Percentiles rank a stretch among this genome's conserved stretches.
These are phyloP conservation scores for Boletus holoroseus DNA, from an alignment of 1,284 basidiomycete species.

Conservation along the genomic window DNA sequence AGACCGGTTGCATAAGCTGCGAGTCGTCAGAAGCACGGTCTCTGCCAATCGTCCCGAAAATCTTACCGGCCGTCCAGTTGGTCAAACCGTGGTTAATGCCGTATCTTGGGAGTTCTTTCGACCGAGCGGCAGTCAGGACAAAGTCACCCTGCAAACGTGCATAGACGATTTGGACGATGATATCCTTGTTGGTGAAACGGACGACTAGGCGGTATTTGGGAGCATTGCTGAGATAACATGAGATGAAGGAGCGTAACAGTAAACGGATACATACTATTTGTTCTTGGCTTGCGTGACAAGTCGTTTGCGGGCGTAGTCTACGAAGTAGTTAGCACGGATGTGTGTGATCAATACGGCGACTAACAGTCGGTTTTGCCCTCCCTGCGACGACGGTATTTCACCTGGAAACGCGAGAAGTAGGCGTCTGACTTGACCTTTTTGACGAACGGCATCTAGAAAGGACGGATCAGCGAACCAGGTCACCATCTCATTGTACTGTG, in stretches of 20 bases:
- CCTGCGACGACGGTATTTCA: conserved; percentile 90
- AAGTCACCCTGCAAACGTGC: conserved; percentile 98
- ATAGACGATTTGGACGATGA: conserved; percentile 92
- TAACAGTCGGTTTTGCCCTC: conserved; percentile 98
- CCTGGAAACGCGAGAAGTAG: conserved; percentile 98
- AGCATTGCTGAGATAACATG: conserved; percentile 59
- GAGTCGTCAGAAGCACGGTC: conserved; percentile 1
- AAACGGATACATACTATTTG: conserved; percentile 74
- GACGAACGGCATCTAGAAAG: conserved; percentile 76
- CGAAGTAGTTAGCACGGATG: conserved; percentile 14
- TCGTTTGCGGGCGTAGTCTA: conserved; percentile 96
- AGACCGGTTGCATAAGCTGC: conserved; percentile 97
- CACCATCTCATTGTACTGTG: conserved; percentile 20
- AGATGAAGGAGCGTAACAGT: not conserved
- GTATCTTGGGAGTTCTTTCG: conserved; percentile 90
- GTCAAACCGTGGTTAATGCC: conserved; percentile 98
- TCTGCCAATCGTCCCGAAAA: not conserved
- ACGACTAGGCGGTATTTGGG: conserved; percentile 99
- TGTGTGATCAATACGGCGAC: conserved; percentile 26
- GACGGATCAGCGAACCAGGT: conserved; percentile 18
- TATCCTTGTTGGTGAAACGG: conserved; percentile 92
- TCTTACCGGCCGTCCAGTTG: conserved; percentile 91
- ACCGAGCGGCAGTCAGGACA: conserved; percentile 82
- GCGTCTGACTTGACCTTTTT: conserved; percentile 85
- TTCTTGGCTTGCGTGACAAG: conserved; percentile 98